phyloP scores from a whole-genome alignment of 208 protist species.

The Eutreptiella sp. region DNA sequence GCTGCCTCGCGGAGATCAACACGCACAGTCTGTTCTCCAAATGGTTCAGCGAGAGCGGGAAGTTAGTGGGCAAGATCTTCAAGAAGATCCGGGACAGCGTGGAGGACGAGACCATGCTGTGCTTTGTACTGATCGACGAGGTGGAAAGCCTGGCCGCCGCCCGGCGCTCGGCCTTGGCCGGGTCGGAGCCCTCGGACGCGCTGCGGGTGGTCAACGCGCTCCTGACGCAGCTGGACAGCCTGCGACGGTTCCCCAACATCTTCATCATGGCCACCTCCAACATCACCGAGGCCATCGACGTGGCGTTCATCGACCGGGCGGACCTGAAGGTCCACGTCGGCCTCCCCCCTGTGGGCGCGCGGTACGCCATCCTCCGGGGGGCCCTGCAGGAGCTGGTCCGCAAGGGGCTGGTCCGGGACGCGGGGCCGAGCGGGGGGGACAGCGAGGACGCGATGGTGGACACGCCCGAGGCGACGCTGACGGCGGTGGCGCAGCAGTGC shows the following conservation, averaged over 20 bases:
- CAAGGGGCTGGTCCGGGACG: constrained; percentile 39
- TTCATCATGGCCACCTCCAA: constrained; percentile 91
- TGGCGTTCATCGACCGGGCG: constrained; percentile 88
- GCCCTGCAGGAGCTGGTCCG: constrained; percentile 66
- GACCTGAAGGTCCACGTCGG: constrained; percentile 89
- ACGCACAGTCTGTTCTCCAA: constrained; percentile 89
- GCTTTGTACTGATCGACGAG: constrained; percentile 87
- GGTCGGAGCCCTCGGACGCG: constrained; percentile 86
- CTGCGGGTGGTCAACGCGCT: constrained; percentile 91
- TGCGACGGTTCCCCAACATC: constrained; percentile 76
- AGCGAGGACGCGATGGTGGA: background rate
- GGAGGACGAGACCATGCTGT: constrained; percentile 51
- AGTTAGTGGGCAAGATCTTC: constrained; percentile 91
- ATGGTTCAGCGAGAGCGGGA: constrained; percentile 95
- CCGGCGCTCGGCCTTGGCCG: constrained; percentile 65
- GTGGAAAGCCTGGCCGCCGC: constrained; percentile 90
- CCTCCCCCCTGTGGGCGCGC: constrained; percentile 61
- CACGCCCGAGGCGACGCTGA: constrained; percentile 6
- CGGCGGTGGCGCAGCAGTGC: constrained; percentile 41
- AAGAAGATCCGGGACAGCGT: constrained; percentile 63
- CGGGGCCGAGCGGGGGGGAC: background rate
- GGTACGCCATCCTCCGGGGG: constrained; percentile 58
- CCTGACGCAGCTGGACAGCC: constrained; percentile 89
- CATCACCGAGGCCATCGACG: constrained; percentile 81
- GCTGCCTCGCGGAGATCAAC: constrained; percentile 85